Evolutionary conservation across 2,329 filamentous ascomycete species (phyloP), one percentile per base, ranked within the genome.

Genomic region (Exophiala sp.): DNA sequence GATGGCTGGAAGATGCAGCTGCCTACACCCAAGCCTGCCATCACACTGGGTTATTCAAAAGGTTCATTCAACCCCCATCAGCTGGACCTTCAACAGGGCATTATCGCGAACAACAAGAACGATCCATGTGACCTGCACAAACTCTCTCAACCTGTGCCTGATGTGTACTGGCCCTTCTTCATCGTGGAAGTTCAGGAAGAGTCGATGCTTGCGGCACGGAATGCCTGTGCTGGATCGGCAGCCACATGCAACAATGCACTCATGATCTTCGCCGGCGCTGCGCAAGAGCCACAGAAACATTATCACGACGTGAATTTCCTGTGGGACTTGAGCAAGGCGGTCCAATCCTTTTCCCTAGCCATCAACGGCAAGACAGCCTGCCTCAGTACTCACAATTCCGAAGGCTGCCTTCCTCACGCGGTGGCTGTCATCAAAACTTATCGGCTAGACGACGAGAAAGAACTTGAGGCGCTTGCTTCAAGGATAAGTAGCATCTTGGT

Each of bases 161-260:
- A 52, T 18, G 53, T 58, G 20, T 64, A 58, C 47, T 64, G 62
- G 62, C 62, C 62, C 11, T 63, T 62, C 50, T 57, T 63, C 12
- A 52, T 61, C 8, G 51, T 63, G 10, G 60, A 62, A 18, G 38
- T 52, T 7, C 53, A 57, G 8, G 62, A 57, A 9, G 42, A 57
- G 2, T 60, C 60, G 5, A 58, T 61, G 57, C 18, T 53, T 3
- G 57, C 60, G 10, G 57, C 58, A 34, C 44, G 57, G 10, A 58
- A 61, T 49, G 57, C 58, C 8, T 50, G 43, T 42, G 53, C 57
- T 10, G 56, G 54, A 16, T 55, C 58, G 2, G 56, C 60, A 8
- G 54, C 60, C 21, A 60, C 56, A 10, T 64, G 60, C 54, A 62
- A 61, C 47, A 61, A 60, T 41, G 62, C 58, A n/a, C 39, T 62